A percentile compares a stretch with the other conserved stretches of the same genome.
phyloP scores from a whole-genome alignment of 2,329 filamentous ascomycete species.

The Xylariomycetidae sp. region DNA sequence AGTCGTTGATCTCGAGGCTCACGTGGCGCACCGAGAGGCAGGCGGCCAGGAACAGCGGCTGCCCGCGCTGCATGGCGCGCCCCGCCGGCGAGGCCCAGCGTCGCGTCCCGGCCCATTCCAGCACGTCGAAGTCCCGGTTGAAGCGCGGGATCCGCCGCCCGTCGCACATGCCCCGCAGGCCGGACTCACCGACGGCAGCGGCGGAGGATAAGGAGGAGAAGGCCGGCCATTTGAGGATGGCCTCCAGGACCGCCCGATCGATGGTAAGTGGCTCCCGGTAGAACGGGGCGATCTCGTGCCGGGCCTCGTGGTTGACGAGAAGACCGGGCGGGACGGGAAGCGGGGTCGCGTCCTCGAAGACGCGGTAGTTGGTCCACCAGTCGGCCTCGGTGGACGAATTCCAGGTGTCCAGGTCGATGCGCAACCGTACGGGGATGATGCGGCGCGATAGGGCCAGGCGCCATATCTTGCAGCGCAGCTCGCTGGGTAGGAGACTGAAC shows the following conservation, averaged over 20 bases:
- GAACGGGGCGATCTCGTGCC: slow-evolving; percentile 4
- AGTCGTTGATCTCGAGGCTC: slow-evolving; percentile 10
- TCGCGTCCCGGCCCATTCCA: slow-evolving; percentile 11
- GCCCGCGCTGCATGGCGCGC: background rate
- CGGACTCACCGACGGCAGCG: background rate
- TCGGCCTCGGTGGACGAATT: slow-evolving; percentile 8
- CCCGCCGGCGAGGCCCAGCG: no score
- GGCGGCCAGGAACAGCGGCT: slow-evolving; percentile 15
- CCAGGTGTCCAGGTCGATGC: slow-evolving; percentile 10
- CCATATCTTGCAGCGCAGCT: slow-evolving; percentile 12
- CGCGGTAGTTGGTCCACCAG: slow-evolving; percentile 4
- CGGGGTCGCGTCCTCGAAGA: slow-evolving; percentile 3
- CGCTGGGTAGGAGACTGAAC: slow-evolving; percentile 8
- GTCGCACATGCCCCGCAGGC: slow-evolving; percentile 5
- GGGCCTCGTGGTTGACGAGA: slow-evolving; percentile 9
- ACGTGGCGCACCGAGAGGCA: slow-evolving; percentile 15
- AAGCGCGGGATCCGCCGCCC: slow-evolving; percentile 8
- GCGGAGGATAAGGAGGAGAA: slow-evolving; percentile 4
- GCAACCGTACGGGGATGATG: slow-evolving; percentile 1
- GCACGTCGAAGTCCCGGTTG: slow-evolving; percentile 9
- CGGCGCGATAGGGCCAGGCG: slow-evolving; percentile 5
- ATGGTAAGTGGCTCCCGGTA: no score
- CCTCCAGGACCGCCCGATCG: slow-evolving; percentile 3
- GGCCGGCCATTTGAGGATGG: slow-evolving; percentile 1
- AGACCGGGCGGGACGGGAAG: slow-evolving; percentile 3